Conservation (phyloP, 2,329 filamentous ascomycete species). For the Ophiostoma perfectum region DNA sequence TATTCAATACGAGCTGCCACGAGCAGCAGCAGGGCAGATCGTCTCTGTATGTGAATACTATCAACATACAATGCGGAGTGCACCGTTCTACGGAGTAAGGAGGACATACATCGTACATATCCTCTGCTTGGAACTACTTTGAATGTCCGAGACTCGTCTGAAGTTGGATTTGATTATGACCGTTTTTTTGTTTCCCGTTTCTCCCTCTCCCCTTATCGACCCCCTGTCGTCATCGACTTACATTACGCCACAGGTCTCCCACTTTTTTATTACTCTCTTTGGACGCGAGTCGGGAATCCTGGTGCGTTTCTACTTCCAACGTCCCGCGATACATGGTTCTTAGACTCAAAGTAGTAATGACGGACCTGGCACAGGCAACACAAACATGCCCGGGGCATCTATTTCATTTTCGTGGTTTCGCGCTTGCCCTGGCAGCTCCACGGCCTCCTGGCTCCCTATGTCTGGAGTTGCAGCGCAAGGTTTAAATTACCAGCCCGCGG, state of each 20-base stretch:
- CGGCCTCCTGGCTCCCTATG: not conserved
- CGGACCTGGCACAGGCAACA: not conserved
- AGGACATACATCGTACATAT: not conserved
- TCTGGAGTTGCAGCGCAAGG: not conserved
- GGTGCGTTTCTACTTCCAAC: not conserved
- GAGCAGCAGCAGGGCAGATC: too few relatives aligned
- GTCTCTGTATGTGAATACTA: too few relatives aligned
- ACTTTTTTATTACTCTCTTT: not conserved
- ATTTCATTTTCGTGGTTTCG: not conserved
- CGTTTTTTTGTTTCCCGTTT: not conserved
- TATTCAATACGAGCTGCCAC: too few relatives aligned
- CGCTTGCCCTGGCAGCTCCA: not conserved
- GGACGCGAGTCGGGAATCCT: not conserved
- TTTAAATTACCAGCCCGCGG: slow-evolving; percentile 8
- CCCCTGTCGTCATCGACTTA: slow-evolving; percentile 8
- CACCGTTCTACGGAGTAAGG: too few relatives aligned
- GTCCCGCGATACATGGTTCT: slow-evolving; percentile 8
- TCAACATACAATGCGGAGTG: too few relatives aligned
- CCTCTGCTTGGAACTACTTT: too few relatives aligned
- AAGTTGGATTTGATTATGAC: too few relatives aligned
- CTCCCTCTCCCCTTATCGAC: not conserved
- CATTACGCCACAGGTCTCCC: slow-evolving; percentile 5
- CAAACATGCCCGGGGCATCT: too few relatives aligned
- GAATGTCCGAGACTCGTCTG: too few relatives aligned
- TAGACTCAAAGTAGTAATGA: not conserved